These are phyloP conservation scores for Corylus heterophylla DNA, from an alignment of 306 rosid species.

Conservation along the genomic window DNA sequence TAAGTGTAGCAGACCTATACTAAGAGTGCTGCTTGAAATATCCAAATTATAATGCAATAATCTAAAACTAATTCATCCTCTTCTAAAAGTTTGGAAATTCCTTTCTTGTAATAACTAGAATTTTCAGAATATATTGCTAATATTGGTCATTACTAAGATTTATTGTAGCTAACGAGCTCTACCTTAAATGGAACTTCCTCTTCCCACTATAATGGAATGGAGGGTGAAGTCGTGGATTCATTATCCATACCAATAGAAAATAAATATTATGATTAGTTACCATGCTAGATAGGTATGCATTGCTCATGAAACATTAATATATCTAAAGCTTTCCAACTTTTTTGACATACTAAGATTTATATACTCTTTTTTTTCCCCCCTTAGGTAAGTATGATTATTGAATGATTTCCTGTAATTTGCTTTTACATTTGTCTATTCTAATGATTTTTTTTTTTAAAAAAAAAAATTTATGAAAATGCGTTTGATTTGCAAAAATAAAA, in stretches of 20 bases:
- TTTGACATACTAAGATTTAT: not conserved
- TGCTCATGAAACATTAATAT: not conserved
- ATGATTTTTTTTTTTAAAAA: not conserved
- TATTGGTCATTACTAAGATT: not conserved
- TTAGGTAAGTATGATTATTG: not conserved
- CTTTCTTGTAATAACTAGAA: not conserved
- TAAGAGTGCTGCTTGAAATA: slow-evolving; percentile 7
- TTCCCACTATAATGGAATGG: not conserved
- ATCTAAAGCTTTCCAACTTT: not conserved
- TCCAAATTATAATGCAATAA: not conserved
- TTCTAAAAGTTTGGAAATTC: not conserved
- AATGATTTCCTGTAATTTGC: not conserved
- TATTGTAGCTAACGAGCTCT: not conserved
- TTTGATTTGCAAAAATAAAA: not conserved
- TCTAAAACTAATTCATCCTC: not conserved
- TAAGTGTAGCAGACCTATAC: not conserved
- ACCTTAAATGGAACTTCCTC: not conserved
- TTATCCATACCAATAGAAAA: not conserved
- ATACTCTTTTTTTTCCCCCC: not conserved
- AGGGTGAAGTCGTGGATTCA: not conserved
- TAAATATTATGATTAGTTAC: not conserved
- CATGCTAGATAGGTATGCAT: not conserved
- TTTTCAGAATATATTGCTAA: not conserved
- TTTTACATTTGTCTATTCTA: not conserved
- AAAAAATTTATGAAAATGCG: not conserved